Evolutionary conservation across 2,329 filamentous ascomycete species (phyloP).

Genomic region (Penicillium digitatum): DNA sequence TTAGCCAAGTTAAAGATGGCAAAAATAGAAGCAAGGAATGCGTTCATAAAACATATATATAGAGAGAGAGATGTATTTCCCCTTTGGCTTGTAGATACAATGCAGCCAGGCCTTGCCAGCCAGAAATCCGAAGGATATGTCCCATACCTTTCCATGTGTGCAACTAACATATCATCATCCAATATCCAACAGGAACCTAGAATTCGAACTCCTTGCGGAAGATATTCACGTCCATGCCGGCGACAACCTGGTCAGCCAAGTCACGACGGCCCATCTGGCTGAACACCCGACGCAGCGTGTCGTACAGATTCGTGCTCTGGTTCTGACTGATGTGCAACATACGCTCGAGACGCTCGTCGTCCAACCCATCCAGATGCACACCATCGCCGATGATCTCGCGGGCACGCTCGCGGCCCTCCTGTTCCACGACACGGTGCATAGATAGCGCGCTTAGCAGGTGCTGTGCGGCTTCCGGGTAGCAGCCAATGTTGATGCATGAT

Average conservation of each 20-base stretch:
- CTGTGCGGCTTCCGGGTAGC: conserved; percentile 85
- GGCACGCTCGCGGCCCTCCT: conserved; percentile 76
- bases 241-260: conserved; percentile 78
- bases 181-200: conserved; percentile 33
- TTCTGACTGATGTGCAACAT: conserved; percentile 80
- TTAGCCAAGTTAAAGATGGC: background rate
- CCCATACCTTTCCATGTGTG: background rate
- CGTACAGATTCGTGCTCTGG: conserved; percentile 92
- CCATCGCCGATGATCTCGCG: conserved; percentile 70
- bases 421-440: conserved; percentile 93
- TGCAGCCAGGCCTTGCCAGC: background rate
- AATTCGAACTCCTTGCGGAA: conserved; percentile 93
- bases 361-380: conserved; percentile 42
- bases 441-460: conserved; percentile 86
- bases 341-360: conserved; percentile 72
- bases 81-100: conserved; percentile 6
- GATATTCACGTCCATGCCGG: conserved; percentile 83
- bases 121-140: background rate
- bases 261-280: conserved; percentile 90
- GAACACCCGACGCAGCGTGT: conserved; percentile 91
- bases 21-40: background rate
- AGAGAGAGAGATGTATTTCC: background rate
- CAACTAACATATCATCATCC: background rate
- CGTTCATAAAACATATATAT: background rate
- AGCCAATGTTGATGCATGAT: conserved; percentile 95